These are phyloP conservation scores for Calocera viscosa DNA, from an alignment of 768 basidiomycete species.

Conservation along the genomic window DNA sequence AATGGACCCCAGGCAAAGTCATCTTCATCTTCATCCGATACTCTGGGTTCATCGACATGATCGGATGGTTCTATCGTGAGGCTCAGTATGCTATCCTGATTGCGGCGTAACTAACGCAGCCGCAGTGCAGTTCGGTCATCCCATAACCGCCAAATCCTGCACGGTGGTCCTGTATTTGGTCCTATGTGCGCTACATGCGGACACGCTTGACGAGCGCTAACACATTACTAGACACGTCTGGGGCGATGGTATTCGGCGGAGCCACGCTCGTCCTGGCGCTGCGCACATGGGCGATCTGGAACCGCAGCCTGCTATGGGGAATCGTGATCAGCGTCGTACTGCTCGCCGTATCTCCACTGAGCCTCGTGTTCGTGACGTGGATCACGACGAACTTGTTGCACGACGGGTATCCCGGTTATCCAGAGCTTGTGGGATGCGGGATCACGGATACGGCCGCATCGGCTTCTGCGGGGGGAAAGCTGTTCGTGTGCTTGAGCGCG, in stretches of 20 bases:
- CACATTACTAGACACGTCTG: too few relatives aligned
- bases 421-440: background rate
- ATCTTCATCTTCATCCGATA: constrained; percentile 2
- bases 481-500: background rate
- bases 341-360: background rate
- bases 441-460: background rate
- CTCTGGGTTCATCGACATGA: background rate
- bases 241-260: background rate
- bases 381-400: background rate
- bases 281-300: constrained; percentile 9
- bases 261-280: background rate
- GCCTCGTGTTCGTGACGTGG: background rate
- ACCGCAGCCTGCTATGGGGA: background rate
- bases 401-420: background rate
- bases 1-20: background rate
- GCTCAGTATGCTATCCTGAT: background rate
- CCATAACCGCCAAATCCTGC: background rate
- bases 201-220: too few relatives aligned
- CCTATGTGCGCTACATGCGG: background rate
- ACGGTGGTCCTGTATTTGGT: background rate
- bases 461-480: too few relatives aligned
- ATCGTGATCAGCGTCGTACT: background rate
- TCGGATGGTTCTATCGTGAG: background rate
- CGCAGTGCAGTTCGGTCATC: background rate
- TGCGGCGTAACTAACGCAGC: background rate